Conservation (phyloP, 441 rosid genomes). For the Capsella rubella region DNA sequence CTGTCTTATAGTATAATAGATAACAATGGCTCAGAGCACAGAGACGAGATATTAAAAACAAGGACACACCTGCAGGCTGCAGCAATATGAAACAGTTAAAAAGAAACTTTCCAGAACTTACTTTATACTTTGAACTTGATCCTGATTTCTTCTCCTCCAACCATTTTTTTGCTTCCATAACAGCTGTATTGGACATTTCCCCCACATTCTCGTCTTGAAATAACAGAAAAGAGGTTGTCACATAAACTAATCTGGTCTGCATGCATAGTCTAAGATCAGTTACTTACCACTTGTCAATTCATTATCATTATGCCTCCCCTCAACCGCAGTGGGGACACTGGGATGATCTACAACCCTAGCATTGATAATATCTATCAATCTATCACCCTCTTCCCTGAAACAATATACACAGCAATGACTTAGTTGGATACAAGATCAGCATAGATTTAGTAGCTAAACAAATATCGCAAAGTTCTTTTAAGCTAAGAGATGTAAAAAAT, state of each 20-base stretch:
- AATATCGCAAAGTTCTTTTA: not conserved
- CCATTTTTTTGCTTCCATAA: conserved; percentile 84
- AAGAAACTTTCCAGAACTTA: conserved; percentile 52
- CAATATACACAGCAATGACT: conserved; percentile 42
- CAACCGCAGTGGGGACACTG: conserved; percentile 41
- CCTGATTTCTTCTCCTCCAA: conserved; percentile 75
- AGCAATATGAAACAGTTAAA: conserved; percentile 48
- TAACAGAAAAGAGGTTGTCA: conserved; percentile 34
- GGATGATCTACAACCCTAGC: conserved; percentile 72
- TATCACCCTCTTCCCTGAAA: conserved; percentile 87
- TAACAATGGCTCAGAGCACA: conserved; percentile 9
- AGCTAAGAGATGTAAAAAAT: conserved; percentile 9
- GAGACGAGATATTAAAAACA: conserved; percentile 25
- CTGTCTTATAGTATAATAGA: not conserved
- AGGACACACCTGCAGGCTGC: conserved; percentile 57
- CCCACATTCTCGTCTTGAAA: conserved; percentile 58
- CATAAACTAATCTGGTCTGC: conserved; percentile 19
- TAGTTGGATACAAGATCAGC: not conserved
- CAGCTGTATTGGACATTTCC: conserved; percentile 59
- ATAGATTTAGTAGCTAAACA: not conserved
- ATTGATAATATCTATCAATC: conserved; percentile 68
- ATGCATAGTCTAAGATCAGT: conserved; percentile 43
- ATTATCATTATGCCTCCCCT: conserved; percentile 36
- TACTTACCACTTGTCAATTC: conserved; percentile 54
- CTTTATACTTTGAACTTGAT: conserved; percentile 58